Conservation (phyloP, 345 rosid genomes). For the Moricandia moricandioides region DNA sequence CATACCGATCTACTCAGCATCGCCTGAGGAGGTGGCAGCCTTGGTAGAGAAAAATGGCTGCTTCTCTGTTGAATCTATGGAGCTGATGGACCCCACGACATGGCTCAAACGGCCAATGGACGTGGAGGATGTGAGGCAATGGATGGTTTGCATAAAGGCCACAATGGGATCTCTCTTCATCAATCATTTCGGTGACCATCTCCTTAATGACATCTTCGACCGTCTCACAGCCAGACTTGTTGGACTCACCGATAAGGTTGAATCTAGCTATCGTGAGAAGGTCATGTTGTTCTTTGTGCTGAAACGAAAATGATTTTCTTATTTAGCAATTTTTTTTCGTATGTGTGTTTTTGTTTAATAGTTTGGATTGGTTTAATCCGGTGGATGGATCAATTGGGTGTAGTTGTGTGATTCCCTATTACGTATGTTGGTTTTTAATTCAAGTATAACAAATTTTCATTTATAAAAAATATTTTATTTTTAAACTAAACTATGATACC, state of each 20-base stretch:
- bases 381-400: neutral
- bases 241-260: slow-evolving; percentile 31
- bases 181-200: slow-evolving; percentile 39
- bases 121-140: slow-evolving; percentile 29
- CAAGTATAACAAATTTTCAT: neutral
- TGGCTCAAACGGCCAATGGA: slow-evolving; percentile 33
- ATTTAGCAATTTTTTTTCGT: neutral
- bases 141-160: slow-evolving; percentile 50
- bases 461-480: neutral
- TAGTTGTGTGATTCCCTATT: slow-evolving; percentile 1
- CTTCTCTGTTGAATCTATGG: slow-evolving; percentile 44
- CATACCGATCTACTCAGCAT: slow-evolving; percentile 47
- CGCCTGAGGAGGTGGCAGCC: slow-evolving; percentile 39
- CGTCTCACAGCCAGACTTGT: slow-evolving; percentile 36
- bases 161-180: slow-evolving; percentile 51
- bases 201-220: slow-evolving; percentile 40
- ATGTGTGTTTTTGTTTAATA: neutral
- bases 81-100: slow-evolving; percentile 40
- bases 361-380: neutral
- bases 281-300: slow-evolving; percentile 39
- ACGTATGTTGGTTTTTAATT: neutral
- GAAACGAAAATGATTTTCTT: slow-evolving; percentile 32
- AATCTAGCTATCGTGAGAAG: slow-evolving; percentile 40
- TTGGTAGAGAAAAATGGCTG: slow-evolving; percentile 41
- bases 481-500: neutral